Conservation (phyloP, 2,329 filamentous ascomycete genomes). For the Pseudogymnoascus sp. region DNA sequence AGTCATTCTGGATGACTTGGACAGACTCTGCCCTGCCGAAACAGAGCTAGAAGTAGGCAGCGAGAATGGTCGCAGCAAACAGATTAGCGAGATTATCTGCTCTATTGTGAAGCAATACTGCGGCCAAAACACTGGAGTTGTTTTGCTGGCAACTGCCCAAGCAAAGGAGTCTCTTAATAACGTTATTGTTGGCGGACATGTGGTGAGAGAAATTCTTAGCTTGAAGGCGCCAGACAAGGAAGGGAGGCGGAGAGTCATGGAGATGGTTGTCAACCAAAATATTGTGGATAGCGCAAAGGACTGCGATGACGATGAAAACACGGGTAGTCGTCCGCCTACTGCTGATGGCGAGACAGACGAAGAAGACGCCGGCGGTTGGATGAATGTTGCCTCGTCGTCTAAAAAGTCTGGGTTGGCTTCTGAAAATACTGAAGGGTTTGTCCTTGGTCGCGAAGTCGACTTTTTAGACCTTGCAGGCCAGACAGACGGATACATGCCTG, state of each 20-base stretch:
- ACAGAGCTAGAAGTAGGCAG: conserved; percentile 91
- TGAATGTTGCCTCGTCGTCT: conserved; percentile 46
- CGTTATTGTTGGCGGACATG: conserved; percentile 82
- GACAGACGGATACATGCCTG: conserved; percentile 97
- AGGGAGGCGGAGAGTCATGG: conserved; percentile 73
- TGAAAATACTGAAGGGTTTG: conserved; percentile 53
- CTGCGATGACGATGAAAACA: conserved; percentile 34
- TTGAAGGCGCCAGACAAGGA: conserved; percentile 92
- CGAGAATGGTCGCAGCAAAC: conserved; percentile 85
- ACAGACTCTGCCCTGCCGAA: conserved; percentile 86
- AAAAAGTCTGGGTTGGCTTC: conserved; percentile 39
- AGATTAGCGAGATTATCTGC: conserved; percentile 84
- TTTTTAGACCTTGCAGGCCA: conserved; percentile 88
- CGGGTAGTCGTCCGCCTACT: conserved; percentile 48
- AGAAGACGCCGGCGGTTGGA: conserved; percentile 60
- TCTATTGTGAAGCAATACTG: conserved; percentile 81
- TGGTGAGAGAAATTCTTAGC: conserved; percentile 84
- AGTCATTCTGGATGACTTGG: conserved; percentile 86
- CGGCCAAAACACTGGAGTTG: conserved; percentile 69
- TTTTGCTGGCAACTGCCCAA: conserved; percentile 84
- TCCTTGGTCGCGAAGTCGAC: conserved; percentile 71
- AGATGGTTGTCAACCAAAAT: conserved; percentile 63
- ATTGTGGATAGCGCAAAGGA: conserved; percentile 36
- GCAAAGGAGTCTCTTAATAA: conserved; percentile 90
- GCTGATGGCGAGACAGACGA: conserved; percentile 49